Evolutionary conservation across 495 filamentous ascomycete species (phyloP).

Genomic region (Podospora sp.): DNA sequence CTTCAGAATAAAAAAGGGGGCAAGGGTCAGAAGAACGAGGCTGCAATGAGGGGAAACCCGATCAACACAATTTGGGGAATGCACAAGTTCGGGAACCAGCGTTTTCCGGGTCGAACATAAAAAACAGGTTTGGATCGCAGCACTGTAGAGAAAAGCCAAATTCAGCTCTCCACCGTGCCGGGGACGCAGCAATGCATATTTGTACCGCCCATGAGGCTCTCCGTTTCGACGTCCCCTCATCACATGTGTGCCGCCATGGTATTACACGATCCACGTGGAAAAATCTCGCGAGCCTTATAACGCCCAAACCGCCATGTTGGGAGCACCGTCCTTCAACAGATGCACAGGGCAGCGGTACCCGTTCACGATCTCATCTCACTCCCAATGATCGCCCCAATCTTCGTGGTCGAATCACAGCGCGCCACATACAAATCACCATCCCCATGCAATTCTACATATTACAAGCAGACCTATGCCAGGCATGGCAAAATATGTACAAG

Average conservation of each 20-base stretch:
- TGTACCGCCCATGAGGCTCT: background rate
- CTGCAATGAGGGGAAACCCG: slow-evolving; percentile 3
- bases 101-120: background rate
- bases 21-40: background rate
- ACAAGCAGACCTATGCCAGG: slow-evolving; percentile 5
- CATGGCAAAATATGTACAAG: slow-evolving; percentile 13
- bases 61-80: background rate
- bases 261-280: slow-evolving; percentile 6
- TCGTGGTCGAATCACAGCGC: slow-evolving; percentile 21
- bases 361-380: slow-evolving; percentile 1
- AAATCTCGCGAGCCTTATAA: background rate
- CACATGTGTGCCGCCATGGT: background rate
- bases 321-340: background rate
- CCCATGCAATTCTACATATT: slow-evolving; percentile 3
- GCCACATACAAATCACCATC: slow-evolving; percentile 18
- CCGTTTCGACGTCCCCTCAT: background rate
- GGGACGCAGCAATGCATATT: background rate
- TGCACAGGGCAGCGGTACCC: slow-evolving; percentile 8
- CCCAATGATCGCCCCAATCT: background rate
- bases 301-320: background rate
- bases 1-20: slow-evolving; percentile 5
- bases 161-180: background rate
- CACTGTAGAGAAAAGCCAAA: background rate
- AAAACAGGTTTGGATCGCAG: background rate
- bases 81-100: background rate